Evolutionary conservation across 2,329 filamentous ascomycete species (phyloP).

Genomic region (Xylaria sp.): DNA sequence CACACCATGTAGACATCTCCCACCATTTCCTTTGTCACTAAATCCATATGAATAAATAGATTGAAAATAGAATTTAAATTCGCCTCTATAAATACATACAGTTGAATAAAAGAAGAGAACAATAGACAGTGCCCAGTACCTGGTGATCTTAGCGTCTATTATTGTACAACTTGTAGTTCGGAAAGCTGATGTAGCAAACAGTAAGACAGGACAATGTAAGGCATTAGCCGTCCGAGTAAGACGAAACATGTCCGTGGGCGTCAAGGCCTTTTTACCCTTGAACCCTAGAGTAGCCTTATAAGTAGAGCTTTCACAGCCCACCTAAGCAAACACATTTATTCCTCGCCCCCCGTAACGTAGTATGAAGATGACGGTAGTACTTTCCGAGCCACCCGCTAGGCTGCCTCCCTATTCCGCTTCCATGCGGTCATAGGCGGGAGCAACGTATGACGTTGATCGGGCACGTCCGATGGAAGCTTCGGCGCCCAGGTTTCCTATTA

Average conservation of each 20-base stretch:
- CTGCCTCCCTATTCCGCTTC: too few species aligned
- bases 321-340: not conserved
- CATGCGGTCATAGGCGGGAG: not conserved
- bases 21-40: not conserved
- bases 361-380: not conserved
- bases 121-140: not conserved
- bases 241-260: not conserved
- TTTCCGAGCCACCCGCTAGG: not conserved
- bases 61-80: not conserved
- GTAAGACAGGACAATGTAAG: not conserved
- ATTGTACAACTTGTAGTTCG: not conserved
- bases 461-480: conserved; percentile 7
- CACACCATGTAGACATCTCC: too few species aligned
- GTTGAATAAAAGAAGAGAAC: not conserved
- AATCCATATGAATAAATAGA: not conserved
- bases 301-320: not conserved
- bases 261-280: too few species aligned
- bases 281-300: not conserved
- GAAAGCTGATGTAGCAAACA: not conserved
- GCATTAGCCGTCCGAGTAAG: not conserved
- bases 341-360: not conserved
- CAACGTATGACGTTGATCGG: conserved; percentile 18
- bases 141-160: not conserved
- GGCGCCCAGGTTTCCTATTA: not conserved
- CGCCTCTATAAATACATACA: not conserved